Conservation (phyloP, 768 basidiomycete genomes). For the Lactarius sp. region DNA sequence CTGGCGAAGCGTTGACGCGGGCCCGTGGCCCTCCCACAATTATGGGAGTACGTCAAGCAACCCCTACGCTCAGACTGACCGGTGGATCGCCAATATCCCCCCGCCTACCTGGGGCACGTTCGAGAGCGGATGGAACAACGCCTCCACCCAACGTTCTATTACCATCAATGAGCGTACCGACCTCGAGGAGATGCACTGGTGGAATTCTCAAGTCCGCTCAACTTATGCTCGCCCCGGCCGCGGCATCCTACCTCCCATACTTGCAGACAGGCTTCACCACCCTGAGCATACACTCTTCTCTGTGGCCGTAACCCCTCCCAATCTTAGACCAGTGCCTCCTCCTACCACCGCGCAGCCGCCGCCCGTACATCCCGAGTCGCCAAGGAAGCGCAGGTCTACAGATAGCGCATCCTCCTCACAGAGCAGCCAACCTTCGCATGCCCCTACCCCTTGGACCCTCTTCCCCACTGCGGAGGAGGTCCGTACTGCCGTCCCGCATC, state of each 20-base stretch:
- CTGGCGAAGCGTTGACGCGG: slow-evolving; percentile 6
- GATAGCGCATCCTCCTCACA: slow-evolving; percentile 17
- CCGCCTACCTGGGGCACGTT: slow-evolving; percentile 10
- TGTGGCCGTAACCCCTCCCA: slow-evolving; percentile 42
- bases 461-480: slow-evolving; percentile 59
- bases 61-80: slow-evolving; percentile 9
- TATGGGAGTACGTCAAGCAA: slow-evolving; percentile 14
- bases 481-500: slow-evolving; percentile 69
- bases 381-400: slow-evolving; percentile 5
- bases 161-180: slow-evolving; percentile 56
- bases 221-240: slow-evolving; percentile 54
- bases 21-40: slow-evolving; percentile 14
- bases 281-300: slow-evolving; percentile 67
- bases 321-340: slow-evolving; percentile 29
- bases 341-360: slow-evolving; percentile 28
- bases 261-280: slow-evolving; percentile 65
- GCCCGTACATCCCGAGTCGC: slow-evolving; percentile 15
- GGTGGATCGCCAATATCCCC: slow-evolving; percentile 20
- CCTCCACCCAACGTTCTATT: slow-evolving; percentile 31
- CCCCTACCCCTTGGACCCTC: slow-evolving; percentile 26
- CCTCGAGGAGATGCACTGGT: slow-evolving; percentile 65
- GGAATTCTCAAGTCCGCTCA: slow-evolving; percentile 49
- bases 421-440: slow-evolving; percentile 23
- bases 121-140: slow-evolving; percentile 18
- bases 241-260: slow-evolving; percentile 62